These are phyloP conservation scores for Penicillium soppii DNA, from an alignment of 495 filamentous ascomycete genomes.

Conservation along the genomic window DNA sequence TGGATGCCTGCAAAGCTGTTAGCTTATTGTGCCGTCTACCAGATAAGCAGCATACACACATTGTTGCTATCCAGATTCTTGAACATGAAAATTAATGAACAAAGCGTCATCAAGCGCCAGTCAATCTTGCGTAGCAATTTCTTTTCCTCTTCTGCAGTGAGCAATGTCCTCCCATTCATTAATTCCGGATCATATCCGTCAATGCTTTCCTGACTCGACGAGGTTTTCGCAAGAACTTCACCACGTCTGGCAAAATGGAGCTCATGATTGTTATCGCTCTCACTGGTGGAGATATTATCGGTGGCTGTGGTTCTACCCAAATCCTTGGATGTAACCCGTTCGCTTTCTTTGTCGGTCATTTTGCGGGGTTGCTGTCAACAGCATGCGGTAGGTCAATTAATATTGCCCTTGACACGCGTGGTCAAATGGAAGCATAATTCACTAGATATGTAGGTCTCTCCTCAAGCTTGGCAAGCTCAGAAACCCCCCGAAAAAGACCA, in stretches of 20 bases:
- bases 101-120: constrained; percentile 44
- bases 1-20: constrained; percentile 27
- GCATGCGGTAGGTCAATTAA: too few species aligned
- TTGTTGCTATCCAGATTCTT: constrained; percentile 44
- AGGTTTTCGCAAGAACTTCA: constrained; percentile 18
- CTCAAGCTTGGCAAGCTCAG: not conserved
- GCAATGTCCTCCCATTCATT: constrained; percentile 37
- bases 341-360: constrained; percentile 8
- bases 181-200: constrained; percentile 39
- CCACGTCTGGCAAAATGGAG: constrained; percentile 22
- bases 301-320: constrained; percentile 3
- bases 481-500: constrained; percentile 3
- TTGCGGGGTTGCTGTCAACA: not conserved
- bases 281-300: constrained; percentile 19
- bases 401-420: not conserved
- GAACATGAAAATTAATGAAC: constrained; percentile 45
- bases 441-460: not conserved
- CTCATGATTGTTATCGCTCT: constrained; percentile 20
- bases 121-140: constrained; percentile 44
- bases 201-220: constrained; percentile 26
- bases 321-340: not conserved
- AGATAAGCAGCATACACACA: constrained; percentile 19
- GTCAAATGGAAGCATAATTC: not conserved
- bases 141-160: constrained; percentile 43
- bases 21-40: not conserved